Base-by-base conservation (phyloP, 2,329 filamentous ascomycete genomes). In the Elsinoe necatrix region DNA sequence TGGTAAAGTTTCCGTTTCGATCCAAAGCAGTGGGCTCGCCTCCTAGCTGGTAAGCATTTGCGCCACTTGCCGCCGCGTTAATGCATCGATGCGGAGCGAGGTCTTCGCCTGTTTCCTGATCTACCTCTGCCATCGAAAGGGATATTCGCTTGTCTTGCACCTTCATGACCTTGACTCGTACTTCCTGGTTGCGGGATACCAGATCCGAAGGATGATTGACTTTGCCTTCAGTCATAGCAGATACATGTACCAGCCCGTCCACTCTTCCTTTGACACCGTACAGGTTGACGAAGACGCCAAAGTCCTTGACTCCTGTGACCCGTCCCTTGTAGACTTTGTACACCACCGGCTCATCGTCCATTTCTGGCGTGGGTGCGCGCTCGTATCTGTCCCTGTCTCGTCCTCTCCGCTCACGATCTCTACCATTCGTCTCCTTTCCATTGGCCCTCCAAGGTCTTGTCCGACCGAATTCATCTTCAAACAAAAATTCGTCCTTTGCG, bases 121-220 rank as follows among this genome's bases (percentile, higher is more conserved):
- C 92, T 14, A 96, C 91, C 60, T 96, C 92, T 67, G 95, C 95
- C 91, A 98, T 96, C 0, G 91, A 95, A 4, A 98, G 74, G 0
- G 90, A 91, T 64, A 97, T 85, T 25, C 88, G 81, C 55, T 77
- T 82, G 3, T 86, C 85, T 66, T 97, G 87, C 55, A 95, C 84
- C 67, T 87, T 95, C 65, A 86, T 77, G 21, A 98, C 86, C 70
- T 98, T 98, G 64, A 97, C 89, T 69, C 93, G 95, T 55, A 98
- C 89, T 1, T 82, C 75, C 68, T 97, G 91, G 4, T 87, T 88
- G 59, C 82, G 80, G 2, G 85, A 80, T 3, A 98, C 78, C 1
- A 98, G 74, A 67, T 98, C 93, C 0, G 89, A 90, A 0, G 93
- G 93, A 68, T 97, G 89, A 61, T 92, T 93, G 41, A 98, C 87